A percentile compares a stretch with the other conserved stretches of the same genome.
Conservation (phyloP, 345 rosid species). For the Cardiospermum halicacabum region DNA sequence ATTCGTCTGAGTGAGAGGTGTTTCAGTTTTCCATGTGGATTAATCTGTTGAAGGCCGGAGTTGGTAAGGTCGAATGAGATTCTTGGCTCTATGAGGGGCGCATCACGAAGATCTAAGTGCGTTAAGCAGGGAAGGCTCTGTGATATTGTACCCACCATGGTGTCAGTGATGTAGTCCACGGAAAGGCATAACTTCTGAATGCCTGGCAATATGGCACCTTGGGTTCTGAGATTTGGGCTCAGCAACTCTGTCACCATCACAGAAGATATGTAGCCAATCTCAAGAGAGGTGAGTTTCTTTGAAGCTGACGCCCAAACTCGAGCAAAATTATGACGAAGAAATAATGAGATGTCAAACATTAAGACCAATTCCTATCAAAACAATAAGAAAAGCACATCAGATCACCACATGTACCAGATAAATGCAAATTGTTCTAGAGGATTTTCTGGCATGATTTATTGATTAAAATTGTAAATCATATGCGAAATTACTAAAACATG, state of each 20-base stretch:
- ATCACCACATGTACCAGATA: neutral
- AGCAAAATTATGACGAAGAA: conserved; percentile 59
- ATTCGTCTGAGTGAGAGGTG: conserved; percentile 79
- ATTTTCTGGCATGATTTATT: neutral
- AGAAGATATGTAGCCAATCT: conserved; percentile 78
- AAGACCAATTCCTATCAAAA: conserved; percentile 53
- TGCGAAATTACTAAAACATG: no score
- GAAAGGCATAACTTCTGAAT: conserved; percentile 71
- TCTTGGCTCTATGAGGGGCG: conserved; percentile 67
- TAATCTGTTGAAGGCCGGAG: conserved; percentile 76
- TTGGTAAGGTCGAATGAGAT: conserved; percentile 72
- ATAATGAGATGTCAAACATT: conserved; percentile 75
- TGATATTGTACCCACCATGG: conserved; percentile 67
- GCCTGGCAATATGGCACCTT: conserved; percentile 45
- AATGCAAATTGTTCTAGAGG: conserved; percentile 6
- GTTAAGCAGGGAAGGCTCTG: conserved; percentile 55
- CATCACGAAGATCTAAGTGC: conserved; percentile 86
- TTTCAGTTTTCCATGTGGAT: conserved; percentile 66
- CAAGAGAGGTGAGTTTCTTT: conserved; percentile 67
- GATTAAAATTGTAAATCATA: no score
- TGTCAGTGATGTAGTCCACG: conserved; percentile 72
- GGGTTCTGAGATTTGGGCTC: conserved; percentile 35
- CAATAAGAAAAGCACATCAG: conserved; percentile 3
- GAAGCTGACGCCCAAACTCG: conserved; percentile 71
- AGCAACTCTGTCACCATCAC: conserved; percentile 74